phyloP scores from a whole-genome alignment of 2,329 filamentous ascomycete genomes.

The Monilinia polystroma region DNA sequence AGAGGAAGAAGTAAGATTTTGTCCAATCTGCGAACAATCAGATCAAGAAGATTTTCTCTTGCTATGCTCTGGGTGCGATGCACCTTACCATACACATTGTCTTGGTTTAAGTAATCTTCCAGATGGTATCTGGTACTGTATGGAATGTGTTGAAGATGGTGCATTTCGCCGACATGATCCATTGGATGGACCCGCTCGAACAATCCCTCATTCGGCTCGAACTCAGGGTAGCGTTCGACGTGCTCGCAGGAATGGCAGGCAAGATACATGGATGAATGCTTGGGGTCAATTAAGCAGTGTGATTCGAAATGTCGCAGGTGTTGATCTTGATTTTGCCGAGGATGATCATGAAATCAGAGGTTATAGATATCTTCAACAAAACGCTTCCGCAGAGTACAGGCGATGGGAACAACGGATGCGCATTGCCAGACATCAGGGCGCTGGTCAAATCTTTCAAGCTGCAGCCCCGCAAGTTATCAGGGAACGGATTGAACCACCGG shows the following conservation, averaged over 20 bases:
- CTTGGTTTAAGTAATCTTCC: conserved; percentile 78
- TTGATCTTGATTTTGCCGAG: conserved; percentile 83
- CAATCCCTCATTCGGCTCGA: conserved; percentile 24
- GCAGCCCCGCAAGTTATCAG: conserved; percentile 61
- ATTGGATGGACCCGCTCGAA: conserved; percentile 5
- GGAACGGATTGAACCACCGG: conserved; percentile 44
- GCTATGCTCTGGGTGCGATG: conserved; percentile 88
- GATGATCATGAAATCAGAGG: conserved; percentile 57
- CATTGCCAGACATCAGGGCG: conserved; percentile 78
- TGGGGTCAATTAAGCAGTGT: conserved; percentile 66
- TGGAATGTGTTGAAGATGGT: conserved; percentile 61
- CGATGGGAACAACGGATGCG: conserved; percentile 82
- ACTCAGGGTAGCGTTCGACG: conserved; percentile 59
- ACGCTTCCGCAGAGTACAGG: conserved; percentile 57
- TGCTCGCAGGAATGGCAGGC: conserved; percentile 60
- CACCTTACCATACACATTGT: conserved; percentile 88
- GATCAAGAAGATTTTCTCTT: conserved; percentile 84
- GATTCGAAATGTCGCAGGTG: conserved; percentile 65
- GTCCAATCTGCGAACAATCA: conserved; percentile 77
- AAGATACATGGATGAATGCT: conserved; percentile 82
- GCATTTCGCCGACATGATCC: conserved; percentile 1
- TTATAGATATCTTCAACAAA: conserved; percentile 54
- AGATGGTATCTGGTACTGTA: conserved; percentile 83
- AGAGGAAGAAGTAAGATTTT: conserved; percentile 67
- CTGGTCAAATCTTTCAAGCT: conserved; percentile 67